phyloP scores from a whole-genome alignment of 495 filamentous ascomycete genomes.

The Neurospora tetraspora region DNA sequence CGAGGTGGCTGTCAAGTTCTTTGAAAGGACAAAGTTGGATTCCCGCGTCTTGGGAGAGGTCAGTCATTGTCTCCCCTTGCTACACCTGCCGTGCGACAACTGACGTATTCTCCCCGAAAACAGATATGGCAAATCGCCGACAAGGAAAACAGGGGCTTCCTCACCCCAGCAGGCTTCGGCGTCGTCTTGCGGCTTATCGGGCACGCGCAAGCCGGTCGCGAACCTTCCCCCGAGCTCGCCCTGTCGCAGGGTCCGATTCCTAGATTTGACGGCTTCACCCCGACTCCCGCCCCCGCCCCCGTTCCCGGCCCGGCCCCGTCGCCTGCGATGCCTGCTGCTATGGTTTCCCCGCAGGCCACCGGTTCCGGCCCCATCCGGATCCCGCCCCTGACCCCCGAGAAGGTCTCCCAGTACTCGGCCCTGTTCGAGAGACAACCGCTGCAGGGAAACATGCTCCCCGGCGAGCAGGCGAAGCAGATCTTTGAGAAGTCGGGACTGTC shows the following conservation, averaged over 20 bases:
- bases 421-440: slow-evolving; percentile 83
- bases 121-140: slow-evolving; percentile 99
- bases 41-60: slow-evolving; percentile 84
- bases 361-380: slow-evolving; percentile 70
- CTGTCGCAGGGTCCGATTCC: slow-evolving; percentile 75
- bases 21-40: slow-evolving; percentile 86
- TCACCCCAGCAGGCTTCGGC: slow-evolving; percentile 85
- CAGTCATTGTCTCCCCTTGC: slow-evolving; percentile 11
- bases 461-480: slow-evolving; percentile 83
- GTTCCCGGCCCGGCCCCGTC: slow-evolving; percentile 42
- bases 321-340: slow-evolving; percentile 37
- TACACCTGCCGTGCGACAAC: not conserved
- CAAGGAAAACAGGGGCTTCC: slow-evolving; percentile 85
- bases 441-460: slow-evolving; percentile 65
- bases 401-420: slow-evolving; percentile 73
- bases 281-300: slow-evolving; percentile 29
- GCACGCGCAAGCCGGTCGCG: slow-evolving; percentile 79
- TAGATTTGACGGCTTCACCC: slow-evolving; percentile 69
- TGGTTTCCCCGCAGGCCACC: slow-evolving; percentile 40
- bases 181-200: slow-evolving; percentile 88
- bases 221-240: slow-evolving; percentile 66
- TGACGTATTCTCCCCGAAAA: not conserved
- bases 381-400: slow-evolving; percentile 79
- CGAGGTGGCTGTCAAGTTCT: slow-evolving; percentile 93
- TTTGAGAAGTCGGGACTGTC: slow-evolving; percentile 87